Percentiles rank a stretch among this genome's conserved stretches.
Evolutionary conservation across 1,284 basidiomycete species (phyloP).

Genomic region (Ustilago tritici): DNA sequence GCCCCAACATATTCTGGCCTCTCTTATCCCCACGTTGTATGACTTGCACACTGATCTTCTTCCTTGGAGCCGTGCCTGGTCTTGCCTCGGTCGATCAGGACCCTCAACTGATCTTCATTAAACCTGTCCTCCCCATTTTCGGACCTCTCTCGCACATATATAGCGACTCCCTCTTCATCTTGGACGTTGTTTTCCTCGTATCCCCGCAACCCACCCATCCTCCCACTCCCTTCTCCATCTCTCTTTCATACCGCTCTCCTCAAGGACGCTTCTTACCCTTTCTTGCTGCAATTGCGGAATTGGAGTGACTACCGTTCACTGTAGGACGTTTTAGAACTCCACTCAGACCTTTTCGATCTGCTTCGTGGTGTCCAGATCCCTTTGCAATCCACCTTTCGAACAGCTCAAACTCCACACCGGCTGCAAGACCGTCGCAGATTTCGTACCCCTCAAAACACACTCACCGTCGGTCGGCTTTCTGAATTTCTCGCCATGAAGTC

Average conservation of each 20-base stretch:
- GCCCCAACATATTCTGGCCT: slow-evolving; percentile 3
- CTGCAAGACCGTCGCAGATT: neutral
- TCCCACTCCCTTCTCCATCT: neutral
- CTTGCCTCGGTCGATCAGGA: slow-evolving; percentile 33
- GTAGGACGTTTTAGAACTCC: slow-evolving; percentile 21
- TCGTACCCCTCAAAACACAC: neutral
- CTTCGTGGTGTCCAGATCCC: slow-evolving; percentile 6
- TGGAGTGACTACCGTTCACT: slow-evolving; percentile 5
- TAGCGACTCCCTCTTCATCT: slow-evolving; percentile 3
- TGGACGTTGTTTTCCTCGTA: neutral
- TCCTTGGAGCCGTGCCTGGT: slow-evolving; percentile 12
- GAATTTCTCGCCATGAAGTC: slow-evolving; percentile 28
- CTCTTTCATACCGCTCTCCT: neutral
- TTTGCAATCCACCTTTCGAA: slow-evolving; percentile 1
- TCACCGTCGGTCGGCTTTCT: neutral
- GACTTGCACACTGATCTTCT: neutral
- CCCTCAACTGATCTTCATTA: neutral
- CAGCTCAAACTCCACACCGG: neutral
- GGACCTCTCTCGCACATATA: slow-evolving; percentile 10
- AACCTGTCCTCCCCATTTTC: neutral
- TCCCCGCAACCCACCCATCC: neutral
- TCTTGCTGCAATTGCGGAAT: neutral
- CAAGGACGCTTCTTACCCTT: neutral
- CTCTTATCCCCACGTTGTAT: slow-evolving; percentile 13
- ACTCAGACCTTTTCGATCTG: slow-evolving; percentile 8